Conservation (phyloP, 2,329 filamentous ascomycete species). For the Penicillium sp. region DNA sequence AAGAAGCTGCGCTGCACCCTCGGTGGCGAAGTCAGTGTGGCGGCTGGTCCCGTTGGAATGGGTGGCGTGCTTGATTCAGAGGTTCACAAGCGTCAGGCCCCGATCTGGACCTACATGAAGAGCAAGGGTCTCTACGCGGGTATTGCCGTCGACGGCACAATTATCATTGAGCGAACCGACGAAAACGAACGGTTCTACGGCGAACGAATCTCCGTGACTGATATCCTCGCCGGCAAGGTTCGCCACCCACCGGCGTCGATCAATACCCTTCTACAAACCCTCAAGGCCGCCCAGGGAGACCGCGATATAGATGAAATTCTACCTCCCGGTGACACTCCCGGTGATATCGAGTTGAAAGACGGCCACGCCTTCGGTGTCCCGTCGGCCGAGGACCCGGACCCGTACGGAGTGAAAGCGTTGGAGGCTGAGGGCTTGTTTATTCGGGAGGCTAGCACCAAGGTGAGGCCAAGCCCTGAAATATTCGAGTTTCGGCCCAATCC, state of each 20-base stretch:
- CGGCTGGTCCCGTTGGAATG: conserved; percentile 73
- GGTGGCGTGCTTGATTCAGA: conserved; percentile 72
- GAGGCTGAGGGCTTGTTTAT: conserved; percentile 82
- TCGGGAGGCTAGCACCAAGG: conserved; percentile 77
- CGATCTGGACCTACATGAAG: conserved; percentile 84
- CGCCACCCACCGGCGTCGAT: conserved; percentile 57
- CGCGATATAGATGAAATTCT: conserved; percentile 71
- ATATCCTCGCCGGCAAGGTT: conserved; percentile 64
- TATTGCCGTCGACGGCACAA: conserved; percentile 80
- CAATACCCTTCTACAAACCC: conserved; percentile 70
- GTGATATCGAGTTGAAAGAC: conserved; percentile 63
- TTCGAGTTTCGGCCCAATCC: conserved; percentile 81
- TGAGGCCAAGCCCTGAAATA: conserved; percentile 71
- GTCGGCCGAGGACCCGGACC: conserved; percentile 78
- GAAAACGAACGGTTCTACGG: conserved; percentile 88
- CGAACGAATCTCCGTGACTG: conserved; percentile 59
- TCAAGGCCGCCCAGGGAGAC: conserved; percentile 85
- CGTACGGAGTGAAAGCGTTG: conserved; percentile 86
- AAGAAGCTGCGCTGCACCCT: conserved; percentile 75
- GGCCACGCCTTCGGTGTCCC: conserved; percentile 69
- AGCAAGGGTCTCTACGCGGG: conserved; percentile 85
- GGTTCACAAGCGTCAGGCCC: conserved; percentile 65
- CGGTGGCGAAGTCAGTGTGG: conserved; percentile 75
- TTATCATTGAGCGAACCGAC: conserved; percentile 80
- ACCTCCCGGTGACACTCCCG: conserved; percentile 68